Base-by-base conservation (phyloP, 768 basidiomycete genomes). In the Phaffia tasmanica region DNA sequence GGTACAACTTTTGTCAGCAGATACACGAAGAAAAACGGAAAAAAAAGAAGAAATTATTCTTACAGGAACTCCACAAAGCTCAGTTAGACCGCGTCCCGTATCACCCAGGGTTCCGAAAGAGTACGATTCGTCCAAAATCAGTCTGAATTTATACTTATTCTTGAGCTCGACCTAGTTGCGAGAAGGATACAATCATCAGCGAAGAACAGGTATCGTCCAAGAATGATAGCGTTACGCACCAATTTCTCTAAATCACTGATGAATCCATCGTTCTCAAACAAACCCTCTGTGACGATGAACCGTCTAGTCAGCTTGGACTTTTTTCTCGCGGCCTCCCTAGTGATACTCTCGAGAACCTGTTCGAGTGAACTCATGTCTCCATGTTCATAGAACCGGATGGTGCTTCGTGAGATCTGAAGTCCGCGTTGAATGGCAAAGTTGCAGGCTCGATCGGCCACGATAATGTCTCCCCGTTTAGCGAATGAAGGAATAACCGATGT, bases 361-460 rank as follows among this genome's bases (percentile, higher is more conserved):
- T 97, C 94, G 42, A 99, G 81, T 70, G 86, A 89, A 72, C 85
- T 84, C 75, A 92, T 80, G 74, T 97, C 92, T 71, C 94, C 95
- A 75, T 98, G 95, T 71, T 97, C 93, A 75, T 84, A 99, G 90
- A 90, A 99, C 63, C 89, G 83, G 46, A 98, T 84, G 0, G 87
- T 91, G 7, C 86, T 89, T 50, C 95, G 85, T 23, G 87, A 88
- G 68, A 97, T 90, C 75, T 94, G 87, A 32, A 98, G 84, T 21
- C 94, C 95, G 77, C 92, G 94, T 75, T 97, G 93, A 63, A 97
- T 88, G 19, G 89, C 85, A 76, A 98, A 91, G 77, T 88, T 94
- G 71, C 92, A 85, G n/a, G 86, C 84, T n/a, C 90, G 85, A 76
- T 99, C 94, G 3, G 91, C 92, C n/a, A 99, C 88, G 73, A 99